Base-by-base conservation (phyloP, 306 rosid species). In the Casuarina equisetifolia region DNA sequence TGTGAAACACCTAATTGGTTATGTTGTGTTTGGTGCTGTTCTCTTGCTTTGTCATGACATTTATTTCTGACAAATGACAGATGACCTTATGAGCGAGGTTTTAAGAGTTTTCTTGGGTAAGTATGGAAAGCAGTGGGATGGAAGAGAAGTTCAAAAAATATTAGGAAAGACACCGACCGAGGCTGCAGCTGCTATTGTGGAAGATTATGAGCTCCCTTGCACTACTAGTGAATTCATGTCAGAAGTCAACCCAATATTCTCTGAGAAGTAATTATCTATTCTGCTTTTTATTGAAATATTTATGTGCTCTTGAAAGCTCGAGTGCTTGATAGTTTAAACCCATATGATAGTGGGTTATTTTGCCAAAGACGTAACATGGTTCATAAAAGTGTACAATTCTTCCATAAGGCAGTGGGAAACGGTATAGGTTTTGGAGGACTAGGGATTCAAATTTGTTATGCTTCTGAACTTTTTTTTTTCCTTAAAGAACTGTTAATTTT, bases 71-170 rank as follows among this genome's bases (percentile, higher is more conserved):
- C 19, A 10, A 57, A 74, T 74, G 57, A 46, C 86, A 95, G 98
- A 95, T 78, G 97, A 91, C 76, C 78, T 95, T 3, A 85, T 91
- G 7, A 78, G 80, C 68, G 86, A 89, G 4, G 91, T 92, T 59
- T 85, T 92, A 44, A 92, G 79, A 79, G 86, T 61, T 43, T 73
- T 80, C 71, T 79, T 92, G 70, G 82, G 84, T 0, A 91, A 89
- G 80, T 88, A 83, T 54, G 98, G 93, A 57, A 91, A 91, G 83
- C 81, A 88, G 74, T 95, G 98, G 98, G 98, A 95, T 84, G 98
- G 93, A 46, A 87, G 98, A 73, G 98, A 95, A 83, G 78, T 85
- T 76, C 88, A 79, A 49, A 88, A 85, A 74, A 70, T 86, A 61
- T 62, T 75, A 3, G 97, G 97, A 17, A 95, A 81, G 84, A 88